Base-by-base conservation (phyloP, 176 grass and related monocot genomes). In the Tillandsia leiboldiana region DNA sequence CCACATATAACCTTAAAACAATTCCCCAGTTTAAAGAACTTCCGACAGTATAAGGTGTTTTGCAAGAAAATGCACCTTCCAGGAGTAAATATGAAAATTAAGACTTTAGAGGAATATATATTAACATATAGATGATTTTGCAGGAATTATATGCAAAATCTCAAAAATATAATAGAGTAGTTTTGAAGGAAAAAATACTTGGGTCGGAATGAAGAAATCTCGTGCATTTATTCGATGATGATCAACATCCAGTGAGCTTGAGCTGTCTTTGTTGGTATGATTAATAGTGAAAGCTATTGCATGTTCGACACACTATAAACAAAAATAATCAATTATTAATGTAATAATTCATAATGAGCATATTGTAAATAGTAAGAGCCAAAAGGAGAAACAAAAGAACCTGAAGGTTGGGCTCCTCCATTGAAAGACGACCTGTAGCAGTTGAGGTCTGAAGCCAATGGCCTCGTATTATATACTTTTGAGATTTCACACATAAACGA, bases 331-430 rank as follows among this genome's bases (percentile, higher is more conserved):
- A 50, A 51, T 74, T 54, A 78, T 75, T 78, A 1, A 72, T 74
- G 69, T 66, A 54, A 6, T 77, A 81, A 50, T 57, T 73, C 20
- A 78, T 14, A 27, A 82, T 14, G 70, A 9, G 63, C 66, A 71
- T 49, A 26, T 28, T 53, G 33, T 42, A 42, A 42, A 42, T 42
- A 42, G 33, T 5, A 42, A 42, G 33, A 42, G 33, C 33, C 3
- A 42, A 68, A 11, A 48, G 17, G 48, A 53, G 65, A 33, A 67
- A 48, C 33, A 15, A 75, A 75, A 28, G 68, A 81, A 97, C 93
- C 93, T 97, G 93, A 14, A 97, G 93, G 80, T 97, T 97, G 74
- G 89, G 93, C 65, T 97, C 93, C 77, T 97, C 93, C 93, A 97
- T 87, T 52, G 93, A 92, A 72, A 92, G 82, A 57, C 93, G 82